These are phyloP conservation scores for Spergularia marina DNA, from an alignment of 148 eudicot species.

Conservation along the genomic window DNA sequence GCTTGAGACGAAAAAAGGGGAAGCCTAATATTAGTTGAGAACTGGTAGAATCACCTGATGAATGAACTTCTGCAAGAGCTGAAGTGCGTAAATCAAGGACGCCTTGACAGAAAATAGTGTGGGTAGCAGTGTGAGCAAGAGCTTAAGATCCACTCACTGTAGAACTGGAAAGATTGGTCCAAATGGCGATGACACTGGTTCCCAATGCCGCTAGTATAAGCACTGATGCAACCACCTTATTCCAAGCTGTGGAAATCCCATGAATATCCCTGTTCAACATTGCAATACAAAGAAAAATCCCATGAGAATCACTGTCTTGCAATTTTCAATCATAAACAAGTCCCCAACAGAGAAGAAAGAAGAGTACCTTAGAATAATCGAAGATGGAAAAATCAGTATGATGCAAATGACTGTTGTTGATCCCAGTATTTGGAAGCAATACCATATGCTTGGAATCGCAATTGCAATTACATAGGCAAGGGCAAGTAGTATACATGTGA, in stretches of 20 bases:
- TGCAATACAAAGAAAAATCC: neutral
- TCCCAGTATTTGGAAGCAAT: slow-evolving; percentile 87
- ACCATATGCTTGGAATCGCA: slow-evolving; percentile 85
- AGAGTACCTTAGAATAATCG: slow-evolving; percentile 70
- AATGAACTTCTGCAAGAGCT: neutral
- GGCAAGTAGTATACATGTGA: slow-evolving; percentile 51
- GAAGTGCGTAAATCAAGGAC: slow-evolving; percentile 11
- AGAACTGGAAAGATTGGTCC: slow-evolving; percentile 43
- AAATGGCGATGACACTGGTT: slow-evolving; percentile 54
- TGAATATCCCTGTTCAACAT: slow-evolving; percentile 57
- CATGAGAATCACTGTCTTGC: neutral
- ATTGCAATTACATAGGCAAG: slow-evolving; percentile 61
- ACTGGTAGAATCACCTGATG: slow-evolving; percentile 9
- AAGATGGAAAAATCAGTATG: slow-evolving; percentile 76
- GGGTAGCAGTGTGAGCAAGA: neutral
- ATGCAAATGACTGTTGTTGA: slow-evolving; percentile 81
- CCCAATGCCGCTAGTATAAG: slow-evolving; percentile 54
- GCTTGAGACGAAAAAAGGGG: neutral
- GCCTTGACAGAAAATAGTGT: neutral
- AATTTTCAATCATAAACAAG: neutral
- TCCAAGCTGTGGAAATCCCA: slow-evolving; percentile 52
- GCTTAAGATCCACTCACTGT: slow-evolving; percentile 8
- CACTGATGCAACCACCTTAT: slow-evolving; percentile 41
- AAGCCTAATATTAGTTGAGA: neutral
- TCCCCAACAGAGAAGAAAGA: neutral